Base-by-base conservation (phyloP, 257 asterid genomes). In the Linaria vulgaris region DNA sequence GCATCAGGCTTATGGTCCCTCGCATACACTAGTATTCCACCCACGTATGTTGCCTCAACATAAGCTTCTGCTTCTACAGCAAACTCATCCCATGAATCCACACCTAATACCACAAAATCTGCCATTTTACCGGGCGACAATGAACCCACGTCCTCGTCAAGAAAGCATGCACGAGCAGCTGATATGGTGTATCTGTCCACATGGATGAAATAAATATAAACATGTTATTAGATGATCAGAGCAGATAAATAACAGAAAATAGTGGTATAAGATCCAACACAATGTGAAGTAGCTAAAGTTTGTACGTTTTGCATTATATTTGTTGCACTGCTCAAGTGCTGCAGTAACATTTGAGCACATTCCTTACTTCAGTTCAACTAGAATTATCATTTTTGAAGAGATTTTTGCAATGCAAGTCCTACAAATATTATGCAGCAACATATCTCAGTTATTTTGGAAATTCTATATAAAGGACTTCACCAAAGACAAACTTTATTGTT, bases 151-250 rank as follows among this genome's bases (percentile, higher is more conserved):
- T 92, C 87, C 63, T 76, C 79, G 22, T 89, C 99, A 0, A 92
- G 85, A 72, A 92, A 92, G 77, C 97, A 82, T 25, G 94, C 90
- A n/a, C 80, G 84, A 46, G 99, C 97, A 74, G 94, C 96, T 48
- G 85, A 78, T 68, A 89, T 83, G 22, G 96, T 92, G 79, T 83
- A 81, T 74, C 98, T 89, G 77, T 54, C 79, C 16, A 12, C 17
- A 14, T 0, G 34, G 17, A 44, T 14, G 17, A 24, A 45, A 45
- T 8, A 24, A 9, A 38, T 57, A 14, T 31, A 11, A 34, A 19
- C 31, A 6, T 0, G n/a, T n/a, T n/a, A 34, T 34, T 21, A 34
- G 9, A 34, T 34, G 10, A 7, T 3, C 41, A 34, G 1, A 7
- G 9, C 10, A 34, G 13, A 57, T 41, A 56, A 9, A 17, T 41